Percentiles rank a stretch among this genome's conserved stretches.
These are phyloP conservation scores for Yamagishiella unicocca DNA, from an alignment of 139 green algal genomes.

Conservation along the genomic window DNA sequence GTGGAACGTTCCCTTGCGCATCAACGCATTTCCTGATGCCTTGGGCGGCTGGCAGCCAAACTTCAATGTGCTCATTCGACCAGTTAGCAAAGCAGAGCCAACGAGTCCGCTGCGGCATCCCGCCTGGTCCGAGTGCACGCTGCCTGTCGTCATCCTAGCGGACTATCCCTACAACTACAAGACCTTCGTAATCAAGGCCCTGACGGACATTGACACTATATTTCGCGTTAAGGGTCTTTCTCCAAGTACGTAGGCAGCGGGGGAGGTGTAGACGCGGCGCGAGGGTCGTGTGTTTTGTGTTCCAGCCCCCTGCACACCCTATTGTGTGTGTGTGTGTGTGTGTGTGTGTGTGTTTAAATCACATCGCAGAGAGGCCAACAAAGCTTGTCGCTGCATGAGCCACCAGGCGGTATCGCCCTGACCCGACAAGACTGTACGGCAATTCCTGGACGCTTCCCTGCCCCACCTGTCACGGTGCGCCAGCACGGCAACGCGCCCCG, in stretches of 20 bases:
- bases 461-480: too few species aligned
- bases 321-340: too few species aligned
- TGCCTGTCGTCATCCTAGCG: not conserved
- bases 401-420: too few species aligned
- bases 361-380: too few species aligned
- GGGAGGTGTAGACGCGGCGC: too few species aligned
- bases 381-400: too few species aligned
- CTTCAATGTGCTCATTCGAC: not conserved
- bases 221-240: not conserved
- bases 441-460: too few species aligned
- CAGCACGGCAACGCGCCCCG: too few species aligned
- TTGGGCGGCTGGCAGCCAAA: conserved; percentile 18
- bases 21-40: not conserved
- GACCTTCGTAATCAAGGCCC: not conserved
- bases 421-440: too few species aligned
- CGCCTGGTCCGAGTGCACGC: conserved; percentile 9
- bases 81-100: conserved; percentile 27
- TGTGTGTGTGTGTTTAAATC: too few species aligned
- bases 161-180: conserved; percentile 38
- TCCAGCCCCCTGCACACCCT: too few species aligned
- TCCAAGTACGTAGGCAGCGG: not conserved
- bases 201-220: conserved; percentile 1
- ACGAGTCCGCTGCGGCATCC: not conserved
- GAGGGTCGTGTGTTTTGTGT: not conserved
- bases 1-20: not conserved